Conservation (phyloP, 208 protist genomes). For the Leishmania martiniquensis region DNA sequence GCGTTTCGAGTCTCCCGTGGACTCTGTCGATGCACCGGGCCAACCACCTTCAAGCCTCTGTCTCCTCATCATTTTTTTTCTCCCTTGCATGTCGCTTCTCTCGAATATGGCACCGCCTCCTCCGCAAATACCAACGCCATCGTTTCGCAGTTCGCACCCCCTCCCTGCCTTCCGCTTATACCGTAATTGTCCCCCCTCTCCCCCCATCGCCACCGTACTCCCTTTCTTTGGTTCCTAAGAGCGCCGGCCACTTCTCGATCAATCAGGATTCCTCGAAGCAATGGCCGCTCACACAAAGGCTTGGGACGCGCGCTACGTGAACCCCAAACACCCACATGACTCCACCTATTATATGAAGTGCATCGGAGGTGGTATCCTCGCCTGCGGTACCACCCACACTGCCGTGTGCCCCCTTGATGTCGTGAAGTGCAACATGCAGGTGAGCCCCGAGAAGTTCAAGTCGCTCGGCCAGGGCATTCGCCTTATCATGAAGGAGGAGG, state of each 20-base stretch:
- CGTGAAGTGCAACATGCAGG: slow-evolving; percentile 97
- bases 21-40: no score
- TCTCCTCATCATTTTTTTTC: no score
- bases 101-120: no score
- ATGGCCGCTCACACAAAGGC: not conserved
- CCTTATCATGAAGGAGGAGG: not conserved
- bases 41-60: no score
- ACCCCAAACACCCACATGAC: slow-evolving; percentile 70
- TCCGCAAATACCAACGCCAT: no score
- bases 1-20: no score
- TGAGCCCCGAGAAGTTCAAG: slow-evolving; percentile 89
- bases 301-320: slow-evolving; percentile 72
- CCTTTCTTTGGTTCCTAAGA: not conserved
- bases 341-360: slow-evolving; percentile 94
- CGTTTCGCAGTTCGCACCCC: no score
- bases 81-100: no score
- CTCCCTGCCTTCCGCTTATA: not conserved
- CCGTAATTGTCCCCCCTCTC: not conserved
- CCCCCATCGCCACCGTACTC: no score
- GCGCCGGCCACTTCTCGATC: not conserved
- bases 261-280: not conserved
- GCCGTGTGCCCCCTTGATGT: slow-evolving; percentile 95
- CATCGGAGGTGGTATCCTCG: slow-evolving; percentile 92
- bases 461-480: slow-evolving; percentile 46
- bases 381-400: slow-evolving; percentile 95